A percentile compares a stretch with the other conserved stretches of the same genome.
Evolutionary conservation across 805 yeast species (phyloP).

Genomic region (Wickerhamiella azyma): DNA sequence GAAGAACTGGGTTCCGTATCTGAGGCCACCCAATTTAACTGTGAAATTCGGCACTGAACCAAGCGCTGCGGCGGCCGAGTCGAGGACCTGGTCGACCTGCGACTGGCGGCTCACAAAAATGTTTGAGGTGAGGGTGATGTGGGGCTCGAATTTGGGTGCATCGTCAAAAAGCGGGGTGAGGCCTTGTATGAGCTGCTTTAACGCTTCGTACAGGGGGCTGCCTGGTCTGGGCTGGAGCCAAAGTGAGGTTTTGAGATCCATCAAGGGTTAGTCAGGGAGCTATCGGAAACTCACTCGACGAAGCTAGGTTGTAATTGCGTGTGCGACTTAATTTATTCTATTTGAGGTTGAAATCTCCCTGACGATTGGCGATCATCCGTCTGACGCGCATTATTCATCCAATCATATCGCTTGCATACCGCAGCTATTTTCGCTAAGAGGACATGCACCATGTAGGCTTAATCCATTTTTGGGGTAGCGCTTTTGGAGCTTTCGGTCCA

Average conservation of each 20-base stretch:
- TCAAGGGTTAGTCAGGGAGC: neutral
- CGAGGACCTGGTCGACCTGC: slow-evolving; percentile 46
- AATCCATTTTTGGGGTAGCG: too few relatives aligned
- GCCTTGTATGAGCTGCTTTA: slow-evolving; percentile 48
- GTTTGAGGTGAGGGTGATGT: slow-evolving; percentile 59
- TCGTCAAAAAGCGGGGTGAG: slow-evolving; percentile 59
- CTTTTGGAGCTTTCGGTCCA: too few relatives aligned
- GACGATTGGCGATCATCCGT: too few relatives aligned
- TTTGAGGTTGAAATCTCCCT: too few relatives aligned
- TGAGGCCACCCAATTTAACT: slow-evolving; percentile 31
- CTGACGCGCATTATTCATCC: too few relatives aligned
- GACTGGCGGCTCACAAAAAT: slow-evolving; percentile 36
- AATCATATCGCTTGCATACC: too few relatives aligned
- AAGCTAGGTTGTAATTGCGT: too few relatives aligned
- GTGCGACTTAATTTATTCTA: too few relatives aligned
- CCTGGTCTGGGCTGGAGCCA: slow-evolving; percentile 63
- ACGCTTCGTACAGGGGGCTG: slow-evolving; percentile 40
- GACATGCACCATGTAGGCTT: too few relatives aligned
- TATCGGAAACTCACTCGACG: too few relatives aligned
- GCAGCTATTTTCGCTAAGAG: too few relatives aligned
- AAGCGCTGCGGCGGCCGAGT: slow-evolving; percentile 45
- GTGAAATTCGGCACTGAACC: slow-evolving; percentile 29
- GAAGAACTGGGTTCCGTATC: slow-evolving; percentile 37
- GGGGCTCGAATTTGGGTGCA: slow-evolving; percentile 60
- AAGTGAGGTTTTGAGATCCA: slow-evolving; percentile 28